Percentiles rank a stretch among this genome's conserved stretches.
These are phyloP conservation scores for Aspergillus tamarii DNA, from an alignment of 2,329 filamentous ascomycete species.

Conservation along the genomic window DNA sequence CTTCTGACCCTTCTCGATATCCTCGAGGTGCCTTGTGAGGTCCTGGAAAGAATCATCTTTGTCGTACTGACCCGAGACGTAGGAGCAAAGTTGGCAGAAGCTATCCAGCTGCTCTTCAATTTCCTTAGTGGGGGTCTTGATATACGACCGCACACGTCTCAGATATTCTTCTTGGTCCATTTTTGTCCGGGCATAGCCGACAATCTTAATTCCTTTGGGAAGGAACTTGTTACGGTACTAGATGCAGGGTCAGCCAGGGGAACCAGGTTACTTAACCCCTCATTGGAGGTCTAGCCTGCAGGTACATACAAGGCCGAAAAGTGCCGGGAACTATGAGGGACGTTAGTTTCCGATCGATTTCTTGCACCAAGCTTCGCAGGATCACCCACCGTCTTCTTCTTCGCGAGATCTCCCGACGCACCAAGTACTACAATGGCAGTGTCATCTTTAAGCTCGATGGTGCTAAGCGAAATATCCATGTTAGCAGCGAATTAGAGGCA, in stretches of 20 bases:
- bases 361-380: conserved; percentile 2
- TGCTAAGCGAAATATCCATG: conserved; percentile 59
- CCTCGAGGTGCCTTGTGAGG: conserved; percentile 82
- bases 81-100: conserved; percentile 86
- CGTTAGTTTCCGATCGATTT: conserved; percentile 25
- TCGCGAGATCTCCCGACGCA: conserved; percentile 94
- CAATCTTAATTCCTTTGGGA: conserved; percentile 90
- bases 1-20: conserved; percentile 78
- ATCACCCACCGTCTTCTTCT: conserved; percentile 92
- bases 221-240: conserved; percentile 99
- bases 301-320: conserved; percentile 88
- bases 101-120: conserved; percentile 92
- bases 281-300: background rate
- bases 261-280: background rate
- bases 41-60: conserved; percentile 90
- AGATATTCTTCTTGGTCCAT: conserved; percentile 98
- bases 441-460: conserved; percentile 96
- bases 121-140: conserved; percentile 98
- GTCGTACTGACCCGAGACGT: conserved; percentile 97
- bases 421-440: conserved; percentile 95
- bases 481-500: conserved; percentile 28
- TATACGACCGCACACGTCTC: conserved; percentile 92
- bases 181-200: conserved; percentile 98
- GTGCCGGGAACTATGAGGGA: conserved; percentile 76
- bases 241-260: conserved; percentile 20